Conservation (phyloP, 2,329 filamentous ascomycete species). For the Penicillium fuscoglaucum region DNA sequence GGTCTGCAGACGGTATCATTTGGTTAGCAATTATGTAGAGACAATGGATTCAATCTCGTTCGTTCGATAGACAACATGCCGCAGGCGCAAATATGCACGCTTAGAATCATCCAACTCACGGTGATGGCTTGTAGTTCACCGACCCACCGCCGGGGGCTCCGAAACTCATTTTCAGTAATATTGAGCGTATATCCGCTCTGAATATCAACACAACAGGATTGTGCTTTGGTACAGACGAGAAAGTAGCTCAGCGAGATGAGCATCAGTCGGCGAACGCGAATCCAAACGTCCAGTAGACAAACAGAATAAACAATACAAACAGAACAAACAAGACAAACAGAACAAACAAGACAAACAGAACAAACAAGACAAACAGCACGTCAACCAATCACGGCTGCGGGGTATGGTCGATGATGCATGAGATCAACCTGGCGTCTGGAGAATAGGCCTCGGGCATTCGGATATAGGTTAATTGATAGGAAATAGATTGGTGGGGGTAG, state of each 20-base stretch:
- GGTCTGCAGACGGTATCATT: conserved; percentile 56
- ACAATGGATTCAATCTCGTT: background rate
- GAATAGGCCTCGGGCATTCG: background rate
- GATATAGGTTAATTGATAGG: background rate
- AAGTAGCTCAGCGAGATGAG: background rate
- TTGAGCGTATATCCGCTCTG: background rate
- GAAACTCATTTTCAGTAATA: conserved; percentile 52
- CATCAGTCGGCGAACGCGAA: conserved; percentile 1
- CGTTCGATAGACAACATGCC: background rate
- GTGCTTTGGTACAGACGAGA: background rate
- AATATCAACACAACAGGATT: background rate
- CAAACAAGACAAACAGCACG: conserved; percentile 33
- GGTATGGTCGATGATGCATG: conserved; percentile 11
- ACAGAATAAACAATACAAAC: too few relatives aligned
- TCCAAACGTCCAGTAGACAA: conserved; percentile 24
- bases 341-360: conserved; percentile 26
- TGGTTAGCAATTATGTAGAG: conserved; percentile 6
- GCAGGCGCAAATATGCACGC: conserved; percentile 1
- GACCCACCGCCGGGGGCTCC: conserved; percentile 69
- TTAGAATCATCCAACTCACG: conserved; percentile 51
- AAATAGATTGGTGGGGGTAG: background rate
- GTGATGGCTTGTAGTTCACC: conserved; percentile 66
- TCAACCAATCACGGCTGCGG: conserved; percentile 17
- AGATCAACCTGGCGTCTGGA: background rate
- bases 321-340: conserved; percentile 35